These are phyloP conservation scores for Lycium barbarum DNA, from an alignment of 257 asterid species.

Conservation along the genomic window DNA sequence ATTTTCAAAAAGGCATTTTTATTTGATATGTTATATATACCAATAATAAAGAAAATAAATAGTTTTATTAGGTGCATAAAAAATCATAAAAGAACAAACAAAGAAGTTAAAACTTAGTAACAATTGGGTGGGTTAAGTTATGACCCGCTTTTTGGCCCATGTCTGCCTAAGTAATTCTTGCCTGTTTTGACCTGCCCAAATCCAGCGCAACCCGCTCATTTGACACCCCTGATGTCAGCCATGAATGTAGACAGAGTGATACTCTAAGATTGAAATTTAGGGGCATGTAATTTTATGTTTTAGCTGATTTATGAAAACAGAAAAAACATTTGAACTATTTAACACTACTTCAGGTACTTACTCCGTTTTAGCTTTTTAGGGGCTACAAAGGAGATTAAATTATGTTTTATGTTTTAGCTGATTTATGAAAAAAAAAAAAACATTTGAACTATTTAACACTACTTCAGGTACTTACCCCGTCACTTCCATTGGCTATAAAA, in stretches of 20 bases:
- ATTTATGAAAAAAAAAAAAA: background rate
- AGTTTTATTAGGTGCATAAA: too few relatives aligned
- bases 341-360: background rate
- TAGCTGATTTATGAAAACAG: background rate
- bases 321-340: background rate
- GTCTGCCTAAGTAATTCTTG: too few relatives aligned
- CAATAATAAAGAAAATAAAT: too few relatives aligned
- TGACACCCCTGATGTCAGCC: background rate
- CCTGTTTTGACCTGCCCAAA: too few relatives aligned
- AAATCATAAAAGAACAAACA: too few relatives aligned
- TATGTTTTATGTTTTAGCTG: background rate
- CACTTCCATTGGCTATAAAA: background rate
- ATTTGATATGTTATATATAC: too few relatives aligned
- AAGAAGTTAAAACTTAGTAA: too few relatives aligned
- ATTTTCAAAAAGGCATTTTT: too few relatives aligned
- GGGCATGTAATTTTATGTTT: background rate
- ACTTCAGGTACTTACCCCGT: background rate
- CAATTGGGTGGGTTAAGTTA: too few relatives aligned
- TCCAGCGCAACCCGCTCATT: too few relatives aligned
- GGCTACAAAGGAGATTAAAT: slow-evolving; percentile 5
- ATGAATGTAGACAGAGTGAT: background rate
- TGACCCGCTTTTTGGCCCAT: too few relatives aligned
- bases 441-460: background rate
- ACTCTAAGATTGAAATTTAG: background rate
- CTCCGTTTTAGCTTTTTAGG: background rate